Base-by-base conservation (phyloP, 2,329 filamentous ascomycete species). In the Xylariaceae sp. region DNA sequence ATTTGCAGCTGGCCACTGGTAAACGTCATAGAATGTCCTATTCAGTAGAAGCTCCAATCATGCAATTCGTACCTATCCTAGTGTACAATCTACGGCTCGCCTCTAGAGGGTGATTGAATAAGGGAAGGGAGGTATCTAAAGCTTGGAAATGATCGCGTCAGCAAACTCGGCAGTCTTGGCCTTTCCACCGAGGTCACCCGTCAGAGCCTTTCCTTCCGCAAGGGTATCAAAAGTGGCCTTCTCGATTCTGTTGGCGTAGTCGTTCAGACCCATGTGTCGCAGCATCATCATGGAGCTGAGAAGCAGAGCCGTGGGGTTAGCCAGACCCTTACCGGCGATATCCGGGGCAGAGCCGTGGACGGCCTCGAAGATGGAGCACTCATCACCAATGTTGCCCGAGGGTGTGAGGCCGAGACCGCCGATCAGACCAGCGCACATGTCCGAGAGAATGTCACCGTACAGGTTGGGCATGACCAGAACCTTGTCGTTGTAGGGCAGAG, bases 291-390 rank as follows among this genome's bases (percentile, higher is more conserved):
- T 92, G 63, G 85, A 93, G 64, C 78, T 86, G 57, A 96, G 83
- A 47, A 98, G 79, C 51, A 98, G 80, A 39, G 92, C 92, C 42
- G 92, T 96, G 44, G 92, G 92, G 77, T 98, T 98, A 57, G 92
- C 92, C 51, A 96, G 82, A 49, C 77, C 83, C 78, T 95, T 88
- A 64, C 90, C 90, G 47, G 87, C 88, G 61, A 96, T 96, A 64
- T 96, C 90, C 41, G 90, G 90, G 40, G 90, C 90, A 47, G 88
- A 94, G 53, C 90, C 90, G 74, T 98, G 92, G 55, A 98, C 92
- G 55, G 92, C 92, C 73, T 98, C 92, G 72, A 98, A 98, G 72
- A 96, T 95, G 62, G 87, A 94, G 82, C 88, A 96, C 73, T 94
- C 85, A 67, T 95, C 88, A 65, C 88, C 92, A 58, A 95, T 96